Evolutionary conservation across 345 rosid species (phyloP), one percentile per base, ranked within the genome.

Genomic region (Arabis alpina): DNA sequence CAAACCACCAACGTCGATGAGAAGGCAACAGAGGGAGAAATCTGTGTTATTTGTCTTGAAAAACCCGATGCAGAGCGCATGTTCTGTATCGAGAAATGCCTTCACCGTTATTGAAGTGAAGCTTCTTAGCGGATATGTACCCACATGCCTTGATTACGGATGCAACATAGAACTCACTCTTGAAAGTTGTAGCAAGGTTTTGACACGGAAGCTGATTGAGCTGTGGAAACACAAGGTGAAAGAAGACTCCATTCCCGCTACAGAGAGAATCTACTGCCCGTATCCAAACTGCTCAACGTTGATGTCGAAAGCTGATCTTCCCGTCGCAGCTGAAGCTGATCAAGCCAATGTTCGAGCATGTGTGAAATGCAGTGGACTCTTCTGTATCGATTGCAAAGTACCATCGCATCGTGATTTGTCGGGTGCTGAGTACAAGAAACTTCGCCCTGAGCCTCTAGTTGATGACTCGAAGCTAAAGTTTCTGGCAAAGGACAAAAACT

Each of bases 351-450:
- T 80, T 13, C 76, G 86, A 70, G 82, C 64, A 73, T 92, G 98
- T 72, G 28, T 76, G 52, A 77, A 78, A 73, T 92, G 96, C 23
- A 43, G 36, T 52, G 50, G 73, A n/a, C 59, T 68, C 60, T 85
- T 92, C 66, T 92, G 96, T 51, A 74, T 90, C 42, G 41, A 85
- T 41, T 90, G 96, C 84, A 86, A 82, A 78, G 95, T 81, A 50
- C 89, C 88, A 42, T 88, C 87, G 86, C 98, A 92, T 52, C n/a
- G 37, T 14, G 47, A 25, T 15, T 51, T 86, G 82, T 75, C 86
- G 0, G 89, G 94, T 67, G 3, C 1, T 40, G 74, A 66, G n/a
- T 86, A 82, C 80, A 79, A 16, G 34, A 44, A 42, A 68, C 74
- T 87, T 48, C 81, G 84, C 42, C 39, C 76, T 54, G 74, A 73